Conservation (phyloP, 805 yeast genomes). For the Kazachstania bromeliacearum region DNA sequence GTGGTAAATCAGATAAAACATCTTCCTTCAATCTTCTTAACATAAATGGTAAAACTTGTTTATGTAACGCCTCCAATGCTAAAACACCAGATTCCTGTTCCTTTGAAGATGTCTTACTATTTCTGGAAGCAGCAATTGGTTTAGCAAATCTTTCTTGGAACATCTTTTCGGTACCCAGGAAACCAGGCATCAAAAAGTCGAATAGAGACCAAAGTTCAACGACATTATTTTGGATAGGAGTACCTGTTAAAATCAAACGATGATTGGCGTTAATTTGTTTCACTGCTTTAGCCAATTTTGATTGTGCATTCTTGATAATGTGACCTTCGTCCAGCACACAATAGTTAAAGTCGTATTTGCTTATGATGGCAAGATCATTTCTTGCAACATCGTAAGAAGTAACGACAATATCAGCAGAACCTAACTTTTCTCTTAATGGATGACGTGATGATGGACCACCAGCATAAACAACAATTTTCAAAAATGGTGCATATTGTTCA, state of each 20-base stretch:
- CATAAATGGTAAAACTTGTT: conserved; percentile 94
- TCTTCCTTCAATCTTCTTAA: conserved; percentile 92
- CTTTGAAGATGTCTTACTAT: conserved; percentile 76
- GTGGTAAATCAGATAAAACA: conserved; percentile 91
- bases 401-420: conserved; percentile 69
- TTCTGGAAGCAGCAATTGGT: conserved; percentile 91
- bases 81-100: conserved; percentile 97
- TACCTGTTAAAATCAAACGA: conserved; percentile 84
- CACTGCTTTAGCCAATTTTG: conserved; percentile 83
- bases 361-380: conserved; percentile 66
- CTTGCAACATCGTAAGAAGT: conserved; percentile 95
- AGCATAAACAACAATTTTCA: conserved; percentile 76
- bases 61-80: conserved; percentile 91
- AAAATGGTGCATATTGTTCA: conserved; percentile 78
- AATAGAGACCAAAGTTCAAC: conserved; percentile 95
- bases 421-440: conserved; percentile 43
- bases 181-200: conserved; percentile 98
- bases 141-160: conserved; percentile 95
- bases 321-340: conserved; percentile 98
- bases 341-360: conserved; percentile 67
- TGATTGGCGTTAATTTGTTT: conserved; percentile 79
- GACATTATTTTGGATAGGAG: conserved; percentile 96
- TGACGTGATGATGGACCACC: conserved; percentile 79
- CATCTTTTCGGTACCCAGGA: conserved; percentile 85
- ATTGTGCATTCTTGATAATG: conserved; percentile 82